Evolutionary conservation across 371 early-diverging fungal species (phyloP).

Genomic region (Chytridium lagenaria): DNA sequence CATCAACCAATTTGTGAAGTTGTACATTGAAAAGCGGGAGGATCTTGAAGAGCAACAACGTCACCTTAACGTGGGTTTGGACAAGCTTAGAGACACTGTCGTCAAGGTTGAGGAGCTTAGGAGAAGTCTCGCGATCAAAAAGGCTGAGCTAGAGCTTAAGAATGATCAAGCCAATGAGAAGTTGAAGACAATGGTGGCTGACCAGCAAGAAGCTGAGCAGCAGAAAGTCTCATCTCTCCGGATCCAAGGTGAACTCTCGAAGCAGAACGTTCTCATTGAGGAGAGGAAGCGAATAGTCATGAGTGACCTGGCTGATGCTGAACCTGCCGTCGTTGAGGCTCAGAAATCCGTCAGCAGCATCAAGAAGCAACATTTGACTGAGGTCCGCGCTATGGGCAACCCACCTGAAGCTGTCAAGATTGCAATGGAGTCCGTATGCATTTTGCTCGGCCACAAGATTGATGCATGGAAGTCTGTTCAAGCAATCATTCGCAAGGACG

Average conservation of each 20-base stretch:
- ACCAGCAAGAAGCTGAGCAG: constrained; percentile 95
- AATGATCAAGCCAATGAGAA: constrained; percentile 92
- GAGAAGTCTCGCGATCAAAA: constrained; percentile 85
- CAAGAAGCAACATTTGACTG: constrained; percentile 96
- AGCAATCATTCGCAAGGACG: constrained; percentile 91
- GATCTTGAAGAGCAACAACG: constrained; percentile 98
- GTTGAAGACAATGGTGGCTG: constrained; percentile 93
- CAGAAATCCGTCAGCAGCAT: constrained; percentile 92
- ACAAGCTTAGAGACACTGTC: constrained; percentile 95
- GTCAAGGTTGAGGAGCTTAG: constrained; percentile 94
- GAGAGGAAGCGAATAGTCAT: constrained; percentile 83
- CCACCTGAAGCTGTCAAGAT: constrained; percentile 93
- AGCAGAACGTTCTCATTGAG: constrained; percentile 81
- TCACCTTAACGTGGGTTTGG: constrained; percentile 96
- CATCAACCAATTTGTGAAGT: constrained; percentile 88
- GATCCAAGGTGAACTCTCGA: constrained; percentile 79
- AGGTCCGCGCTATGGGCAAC: constrained; percentile 97
- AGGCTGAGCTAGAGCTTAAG: constrained; percentile 87
- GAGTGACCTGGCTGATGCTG: constrained; percentile 91
- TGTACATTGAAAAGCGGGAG: constrained; percentile 92
- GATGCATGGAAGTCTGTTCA: constrained; percentile 86
- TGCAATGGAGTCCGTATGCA: constrained; percentile 98
- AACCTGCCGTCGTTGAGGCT: constrained; percentile 97
- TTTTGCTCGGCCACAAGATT: constrained; percentile 86
- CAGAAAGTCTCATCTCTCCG: constrained; percentile 83